Evolutionary conservation across 2,329 filamentous ascomycete species (phyloP).

Genomic region (Diaporthe velutina): DNA sequence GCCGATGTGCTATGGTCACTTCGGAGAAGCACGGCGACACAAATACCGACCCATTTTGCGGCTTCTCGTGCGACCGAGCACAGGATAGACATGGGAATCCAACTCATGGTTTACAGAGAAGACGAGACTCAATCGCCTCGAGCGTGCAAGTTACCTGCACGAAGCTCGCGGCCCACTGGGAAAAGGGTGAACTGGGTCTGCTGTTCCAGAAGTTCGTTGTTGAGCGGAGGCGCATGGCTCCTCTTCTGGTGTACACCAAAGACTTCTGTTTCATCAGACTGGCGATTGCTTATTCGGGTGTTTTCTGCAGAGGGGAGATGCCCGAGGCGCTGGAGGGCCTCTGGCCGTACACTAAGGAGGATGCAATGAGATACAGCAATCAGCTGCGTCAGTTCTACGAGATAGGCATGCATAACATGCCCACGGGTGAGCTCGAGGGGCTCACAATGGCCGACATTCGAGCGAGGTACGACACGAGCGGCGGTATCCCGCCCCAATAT

Average conservation of each 20-base stretch:
- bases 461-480: neutral
- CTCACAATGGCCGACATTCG: neutral
- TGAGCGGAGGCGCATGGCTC: neutral
- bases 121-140: neutral
- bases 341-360: neutral
- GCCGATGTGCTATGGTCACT: neutral
- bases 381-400: neutral
- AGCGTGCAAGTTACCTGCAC: neutral
- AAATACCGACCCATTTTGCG: neutral
- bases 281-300: neutral
- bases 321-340: neutral
- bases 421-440: neutral
- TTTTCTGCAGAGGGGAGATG: neutral
- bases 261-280: neutral
- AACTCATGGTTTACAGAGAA: neutral
- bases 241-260: neutral
- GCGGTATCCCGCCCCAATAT: neutral
- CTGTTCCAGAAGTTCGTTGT: neutral
- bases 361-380: neutral
- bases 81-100: neutral
- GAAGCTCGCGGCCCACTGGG: neutral
- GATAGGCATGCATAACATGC: neutral
- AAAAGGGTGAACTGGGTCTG: neutral
- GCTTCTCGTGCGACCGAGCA: neutral
- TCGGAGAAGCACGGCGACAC: neutral